A percentile compares a stretch with the other conserved stretches of the same genome.
Evolutionary conservation across 2,329 filamentous ascomycete genomes (phyloP).

Genomic region (Penicillium palitans): DNA sequence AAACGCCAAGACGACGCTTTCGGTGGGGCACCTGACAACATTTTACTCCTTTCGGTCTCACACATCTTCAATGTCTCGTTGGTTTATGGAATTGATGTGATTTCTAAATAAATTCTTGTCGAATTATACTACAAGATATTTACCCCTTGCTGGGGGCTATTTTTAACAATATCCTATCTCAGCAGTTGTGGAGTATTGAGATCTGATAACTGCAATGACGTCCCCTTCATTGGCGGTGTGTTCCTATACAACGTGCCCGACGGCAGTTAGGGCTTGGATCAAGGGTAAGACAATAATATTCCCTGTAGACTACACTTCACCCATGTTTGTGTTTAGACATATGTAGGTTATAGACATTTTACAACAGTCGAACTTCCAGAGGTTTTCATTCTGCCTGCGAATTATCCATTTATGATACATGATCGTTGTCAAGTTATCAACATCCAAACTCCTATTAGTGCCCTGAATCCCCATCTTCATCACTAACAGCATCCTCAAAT

Average conservation of each 20-base stretch:
- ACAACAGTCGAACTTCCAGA: not conserved
- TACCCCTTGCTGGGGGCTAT: not conserved
- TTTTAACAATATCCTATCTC: not conserved
- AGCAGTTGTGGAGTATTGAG: not conserved
- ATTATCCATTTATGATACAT: not conserved
- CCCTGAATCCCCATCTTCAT: not conserved
- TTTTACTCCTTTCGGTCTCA: constrained; percentile 8
- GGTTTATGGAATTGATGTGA: not conserved
- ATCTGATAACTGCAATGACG: not conserved
- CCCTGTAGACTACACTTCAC: not conserved
- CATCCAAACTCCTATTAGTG: too few species aligned
- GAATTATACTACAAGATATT: not conserved
- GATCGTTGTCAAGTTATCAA: not conserved
- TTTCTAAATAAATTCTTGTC: not conserved
- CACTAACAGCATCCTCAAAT: constrained; percentile 13
- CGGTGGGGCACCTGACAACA: constrained; percentile 29
- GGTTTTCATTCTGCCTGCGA: not conserved
- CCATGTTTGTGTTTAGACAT: not conserved
- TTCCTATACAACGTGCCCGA: not conserved
- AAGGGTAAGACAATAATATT: not conserved
- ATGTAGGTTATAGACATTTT: too few species aligned
- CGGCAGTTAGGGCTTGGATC: not conserved
- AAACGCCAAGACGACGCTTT: constrained; percentile 26
- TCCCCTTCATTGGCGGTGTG: not conserved
- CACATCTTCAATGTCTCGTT: not conserved